A percentile compares a stretch with the other conserved stretches of the same genome.
These are phyloP conservation scores for Rhynchospora pubera DNA, from an alignment of 176 grass and related monocot species.

Conservation along the genomic window DNA sequence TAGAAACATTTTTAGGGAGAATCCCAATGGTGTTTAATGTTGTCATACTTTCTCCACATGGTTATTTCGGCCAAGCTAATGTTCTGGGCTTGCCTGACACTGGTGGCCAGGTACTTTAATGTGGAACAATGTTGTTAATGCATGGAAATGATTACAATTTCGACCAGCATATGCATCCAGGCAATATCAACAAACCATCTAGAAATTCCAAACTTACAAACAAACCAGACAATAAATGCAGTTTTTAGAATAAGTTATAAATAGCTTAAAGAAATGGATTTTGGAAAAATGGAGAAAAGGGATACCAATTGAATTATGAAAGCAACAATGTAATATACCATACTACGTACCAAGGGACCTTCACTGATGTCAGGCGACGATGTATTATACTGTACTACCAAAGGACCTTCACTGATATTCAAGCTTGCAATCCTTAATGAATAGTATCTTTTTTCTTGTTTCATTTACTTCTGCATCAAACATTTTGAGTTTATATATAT, in stretches of 20 bases:
- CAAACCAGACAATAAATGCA: not conserved
- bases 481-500: not conserved
- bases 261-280: not conserved
- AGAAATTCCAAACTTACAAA: not conserved
- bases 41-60: conserved; percentile 87
- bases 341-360: no score
- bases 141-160: not conserved
- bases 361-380: no score
- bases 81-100: conserved; percentile 96
- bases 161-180: not conserved
- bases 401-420: no score
- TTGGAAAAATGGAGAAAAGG: not conserved
- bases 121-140: not conserved
- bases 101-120: conserved; percentile 68
- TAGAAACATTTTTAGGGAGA: conserved; percentile 88
- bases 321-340: not conserved
- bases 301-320: no score
- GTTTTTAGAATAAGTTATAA: not conserved
- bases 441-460: not conserved
- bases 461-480: not conserved
- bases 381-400: no score
- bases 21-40: conserved; percentile 99
- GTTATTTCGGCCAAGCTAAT: conserved; percentile 98
- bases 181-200: not conserved
- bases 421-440: not conserved